Evolutionary conservation across 2,329 filamentous ascomycete genomes (phyloP).

Genomic region (Ramichloridium luteum): DNA sequence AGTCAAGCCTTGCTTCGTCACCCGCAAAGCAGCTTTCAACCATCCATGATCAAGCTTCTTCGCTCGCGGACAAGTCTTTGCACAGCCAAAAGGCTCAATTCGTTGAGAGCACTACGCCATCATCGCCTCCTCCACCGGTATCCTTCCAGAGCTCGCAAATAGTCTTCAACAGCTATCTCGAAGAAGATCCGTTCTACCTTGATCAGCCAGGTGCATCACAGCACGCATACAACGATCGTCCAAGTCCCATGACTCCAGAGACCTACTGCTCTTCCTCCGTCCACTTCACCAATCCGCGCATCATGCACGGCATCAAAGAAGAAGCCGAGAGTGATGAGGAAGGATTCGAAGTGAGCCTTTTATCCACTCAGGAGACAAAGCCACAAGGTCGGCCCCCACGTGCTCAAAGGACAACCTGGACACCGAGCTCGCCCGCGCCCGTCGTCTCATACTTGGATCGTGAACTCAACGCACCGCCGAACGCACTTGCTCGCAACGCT

Average conservation of each 20-base stretch:
- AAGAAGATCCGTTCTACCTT: neutral
- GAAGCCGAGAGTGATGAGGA: conserved; percentile 1
- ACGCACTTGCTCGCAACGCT: too few species aligned
- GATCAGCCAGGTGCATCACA: neutral
- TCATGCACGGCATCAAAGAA: conserved; percentile 1
- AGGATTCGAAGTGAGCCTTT: neutral
- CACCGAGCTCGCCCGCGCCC: too few species aligned
- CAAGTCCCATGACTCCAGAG: neutral
- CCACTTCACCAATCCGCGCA: neutral
- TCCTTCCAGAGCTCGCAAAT: too few species aligned
- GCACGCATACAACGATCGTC: neutral
- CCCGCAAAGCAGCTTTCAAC: neutral
- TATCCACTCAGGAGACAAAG: too few species aligned
- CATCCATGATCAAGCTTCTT: too few species aligned
- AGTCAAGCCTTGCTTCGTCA: neutral
- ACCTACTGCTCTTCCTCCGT: neutral
- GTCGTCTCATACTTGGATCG: too few species aligned
- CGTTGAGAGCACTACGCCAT: neutral
- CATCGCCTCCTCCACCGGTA: neutral
- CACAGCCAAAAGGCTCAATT: too few species aligned
- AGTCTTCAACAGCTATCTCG: neutral
- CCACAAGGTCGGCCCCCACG: too few species aligned
- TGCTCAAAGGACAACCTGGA: too few species aligned
- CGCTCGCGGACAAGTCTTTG: too few species aligned
- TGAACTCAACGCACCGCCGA: too few species aligned